A percentile compares a stretch with the other conserved stretches of the same genome.
Evolutionary conservation across 202 grass and related monocot genomes (phyloP).

Genomic region (Bolboschoenoplectus hybrid): DNA sequence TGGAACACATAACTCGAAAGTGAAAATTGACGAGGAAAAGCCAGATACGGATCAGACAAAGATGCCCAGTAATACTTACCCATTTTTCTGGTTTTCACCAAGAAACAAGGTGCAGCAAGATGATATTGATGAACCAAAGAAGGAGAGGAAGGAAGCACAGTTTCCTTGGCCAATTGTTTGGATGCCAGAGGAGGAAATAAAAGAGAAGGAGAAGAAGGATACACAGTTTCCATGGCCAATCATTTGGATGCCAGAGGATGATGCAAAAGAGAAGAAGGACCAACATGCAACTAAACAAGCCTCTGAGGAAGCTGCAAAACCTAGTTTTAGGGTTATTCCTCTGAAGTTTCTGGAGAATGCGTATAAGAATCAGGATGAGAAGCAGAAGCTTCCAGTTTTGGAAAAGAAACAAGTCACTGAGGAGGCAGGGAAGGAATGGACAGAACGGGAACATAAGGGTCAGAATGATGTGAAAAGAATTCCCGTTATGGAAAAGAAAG

Average conservation of each 20-base stretch:
- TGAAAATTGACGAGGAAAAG: conserved; percentile 67
- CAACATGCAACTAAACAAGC: conserved; percentile 26
- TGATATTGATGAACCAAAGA: conserved; percentile 22
- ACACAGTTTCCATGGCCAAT: conserved; percentile 55
- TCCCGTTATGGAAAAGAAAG: conserved; percentile 39
- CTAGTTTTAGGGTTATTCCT: conserved; percentile 72
- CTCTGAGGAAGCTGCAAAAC: conserved; percentile 49
- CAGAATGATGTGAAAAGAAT: conserved; percentile 30
- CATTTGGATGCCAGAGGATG: conserved; percentile 63
- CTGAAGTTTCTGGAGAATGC: conserved; percentile 63
- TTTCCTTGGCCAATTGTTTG: conserved; percentile 62
- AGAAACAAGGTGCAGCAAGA: conserved; percentile 35
- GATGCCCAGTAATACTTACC: conserved; percentile 53
- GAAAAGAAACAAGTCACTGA: conserved; percentile 32
- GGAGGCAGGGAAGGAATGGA: conserved; percentile 29
- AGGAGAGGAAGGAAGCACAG: conserved; percentile 26
- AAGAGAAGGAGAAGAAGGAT: conserved; percentile 45
- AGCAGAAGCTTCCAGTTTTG: conserved; percentile 29
- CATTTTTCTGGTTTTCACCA: conserved; percentile 40
- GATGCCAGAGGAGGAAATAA: conserved; percentile 58
- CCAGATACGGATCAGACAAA: conserved; percentile 42
- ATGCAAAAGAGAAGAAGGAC: conserved; percentile 49
- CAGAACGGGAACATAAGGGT: conserved; percentile 40
- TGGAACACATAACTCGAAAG: conserved; percentile 40
- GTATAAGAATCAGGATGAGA: conserved; percentile 44